Base-by-base conservation (phyloP, 768 basidiomycete genomes). In the Xerocomus brunneocitrinus region DNA sequence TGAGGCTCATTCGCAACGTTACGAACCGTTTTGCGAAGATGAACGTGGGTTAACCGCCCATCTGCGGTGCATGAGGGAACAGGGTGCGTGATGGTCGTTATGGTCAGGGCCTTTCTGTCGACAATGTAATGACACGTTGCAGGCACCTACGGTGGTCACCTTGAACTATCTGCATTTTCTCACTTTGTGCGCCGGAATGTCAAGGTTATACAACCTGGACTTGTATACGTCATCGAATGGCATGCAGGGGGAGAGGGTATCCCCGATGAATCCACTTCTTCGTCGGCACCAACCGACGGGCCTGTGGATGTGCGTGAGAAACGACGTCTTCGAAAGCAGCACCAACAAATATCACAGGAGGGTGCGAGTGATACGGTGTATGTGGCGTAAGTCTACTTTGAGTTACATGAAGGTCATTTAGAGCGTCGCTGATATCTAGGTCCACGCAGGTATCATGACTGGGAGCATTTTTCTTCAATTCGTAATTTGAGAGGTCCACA, bases 391-490 rank as follows among this genome's bases (percentile, higher is more conserved):
- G 89, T 86, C 24, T 48, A 50, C 32, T 56, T 50, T n/a, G 34
- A 12, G 48, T 50, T 45, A 52, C 52, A 57, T 48, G 22, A 49
- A 46, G n/a, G n/a, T 19, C n/a, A 41, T 54, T 30, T 45, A 38
- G 40, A 36, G 48, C 27, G 27, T 54, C 6, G 27, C 48, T 61
- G 50, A 59, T 64, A 47, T 52, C 53, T 27, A 25, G 44, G 52
- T 10, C 45, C 38, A 25, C 28, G 43, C 62, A 90, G 89, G 30
- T 95, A 92, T 67, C 87, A 94, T 63, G 90, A 93, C 67, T 94
- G 90, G 89, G 92, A 95, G 64, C 93, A 95, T 66, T 95, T 94
- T 63, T 92, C 89, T 12, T 90, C 87, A n/a, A 89, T 95, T 54
- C 87, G 93, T 43, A 94, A 91, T 67, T 73, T 93, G 49, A 76